Conservation (phyloP, 1,284 basidiomycete species). For the Apiotrichum mycotoxinovorans region DNA sequence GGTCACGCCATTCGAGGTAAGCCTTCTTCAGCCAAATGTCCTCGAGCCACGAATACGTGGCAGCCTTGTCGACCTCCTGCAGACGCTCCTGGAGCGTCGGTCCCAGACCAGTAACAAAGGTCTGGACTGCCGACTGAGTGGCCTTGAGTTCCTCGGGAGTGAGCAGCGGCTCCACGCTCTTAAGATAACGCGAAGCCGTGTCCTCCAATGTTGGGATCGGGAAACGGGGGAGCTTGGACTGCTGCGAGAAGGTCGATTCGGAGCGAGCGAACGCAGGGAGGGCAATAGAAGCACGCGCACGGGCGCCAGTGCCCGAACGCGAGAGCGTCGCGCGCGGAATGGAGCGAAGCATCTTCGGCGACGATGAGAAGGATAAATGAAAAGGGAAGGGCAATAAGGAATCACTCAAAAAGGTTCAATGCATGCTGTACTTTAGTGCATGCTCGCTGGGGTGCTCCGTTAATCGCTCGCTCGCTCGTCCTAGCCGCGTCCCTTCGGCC, state of each 20-base stretch:
- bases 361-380: too few relatives aligned
- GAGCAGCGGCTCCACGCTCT: constrained; percentile 9
- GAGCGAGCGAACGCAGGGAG: neutral
- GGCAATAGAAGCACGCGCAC: neutral
- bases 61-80: constrained; percentile 12
- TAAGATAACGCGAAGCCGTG: constrained; percentile 13
- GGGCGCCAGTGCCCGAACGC: too few relatives aligned
- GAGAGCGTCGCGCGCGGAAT: neutral
- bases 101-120: constrained; percentile 11
- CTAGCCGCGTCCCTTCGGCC: too few relatives aligned
- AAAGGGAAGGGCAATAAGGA: too few relatives aligned
- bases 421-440: too few relatives aligned
- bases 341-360: constrained; percentile 1
- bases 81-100: constrained; percentile 14
- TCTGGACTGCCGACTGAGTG: constrained; percentile 3
- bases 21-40: constrained; percentile 19
- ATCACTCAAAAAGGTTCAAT: too few relatives aligned
- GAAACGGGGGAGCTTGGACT: constrained; percentile 11
- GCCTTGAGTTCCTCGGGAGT: constrained; percentile 2
- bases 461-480: too few relatives aligned
- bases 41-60: constrained; percentile 16
- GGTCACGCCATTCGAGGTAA: constrained; percentile 16
- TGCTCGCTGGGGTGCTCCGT: too few relatives aligned
- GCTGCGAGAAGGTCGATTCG: constrained; percentile 10
- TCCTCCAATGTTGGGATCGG: constrained; percentile 13